Conservation (phyloP, 2,329 filamentous ascomycete species). For the Reticulascus tulasneorum region DNA sequence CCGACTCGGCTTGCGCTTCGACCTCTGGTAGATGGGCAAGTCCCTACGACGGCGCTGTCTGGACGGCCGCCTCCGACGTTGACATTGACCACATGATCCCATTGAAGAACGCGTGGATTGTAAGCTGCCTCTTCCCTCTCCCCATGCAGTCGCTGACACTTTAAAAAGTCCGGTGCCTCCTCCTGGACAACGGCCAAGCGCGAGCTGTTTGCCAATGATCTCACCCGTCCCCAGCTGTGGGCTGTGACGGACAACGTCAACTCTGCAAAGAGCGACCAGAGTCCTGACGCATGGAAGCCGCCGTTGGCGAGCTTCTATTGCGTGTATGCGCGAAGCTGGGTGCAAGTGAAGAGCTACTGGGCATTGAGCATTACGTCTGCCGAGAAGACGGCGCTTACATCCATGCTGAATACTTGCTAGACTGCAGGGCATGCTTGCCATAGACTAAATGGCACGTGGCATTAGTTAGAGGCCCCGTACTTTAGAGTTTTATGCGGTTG, state of each 20-base stretch:
- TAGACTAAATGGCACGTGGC: too few relatives aligned
- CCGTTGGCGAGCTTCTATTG: conserved; percentile 67
- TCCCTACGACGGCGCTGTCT: conserved; percentile 70
- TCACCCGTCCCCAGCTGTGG: conserved; percentile 70
- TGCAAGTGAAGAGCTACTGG: conserved; percentile 74
- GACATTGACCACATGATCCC: conserved; percentile 86
- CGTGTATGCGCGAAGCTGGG: conserved; percentile 73
- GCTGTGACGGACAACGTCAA: conserved; percentile 78
- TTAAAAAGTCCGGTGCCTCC: conserved; percentile 64
- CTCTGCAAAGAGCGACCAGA: conserved; percentile 66
- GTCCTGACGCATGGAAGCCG: conserved; percentile 75
- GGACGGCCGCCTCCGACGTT: conserved; percentile 64
- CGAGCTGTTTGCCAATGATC: conserved; percentile 71
- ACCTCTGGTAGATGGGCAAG: conserved; percentile 66
- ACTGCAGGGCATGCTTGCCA: too few relatives aligned
- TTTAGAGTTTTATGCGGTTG: too few relatives aligned
- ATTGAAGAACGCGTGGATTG: conserved; percentile 75
- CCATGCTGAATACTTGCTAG: conserved; percentile 63
- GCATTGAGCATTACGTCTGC: conserved; percentile 62
- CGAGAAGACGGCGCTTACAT: conserved; percentile 65
- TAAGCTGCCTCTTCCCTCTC: conserved; percentile 26
- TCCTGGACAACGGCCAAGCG: conserved; percentile 67
- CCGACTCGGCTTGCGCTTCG: conserved; percentile 55
- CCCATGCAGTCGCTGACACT: neutral
- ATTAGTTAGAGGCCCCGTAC: too few relatives aligned